These are phyloP conservation scores for Ganoderma resinaceum DNA, from an alignment of 1,284 basidiomycete species.

Conservation along the genomic window DNA sequence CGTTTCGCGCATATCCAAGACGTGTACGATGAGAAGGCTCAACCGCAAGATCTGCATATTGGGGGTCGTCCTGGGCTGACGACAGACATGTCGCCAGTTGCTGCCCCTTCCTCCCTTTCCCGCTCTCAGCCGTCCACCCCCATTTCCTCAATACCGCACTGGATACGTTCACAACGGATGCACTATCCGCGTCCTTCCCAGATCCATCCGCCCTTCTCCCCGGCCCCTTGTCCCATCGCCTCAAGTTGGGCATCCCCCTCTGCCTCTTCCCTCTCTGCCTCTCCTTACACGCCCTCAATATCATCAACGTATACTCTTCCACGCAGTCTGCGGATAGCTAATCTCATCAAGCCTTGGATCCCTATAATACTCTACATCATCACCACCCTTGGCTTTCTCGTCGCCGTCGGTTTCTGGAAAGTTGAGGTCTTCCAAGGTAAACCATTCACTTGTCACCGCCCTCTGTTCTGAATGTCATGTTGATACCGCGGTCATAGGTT, in stretches of 20 bases:
- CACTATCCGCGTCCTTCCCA: conserved; percentile 26
- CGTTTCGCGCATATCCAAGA: conserved; percentile 33
- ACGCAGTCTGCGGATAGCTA: conserved; percentile 59
- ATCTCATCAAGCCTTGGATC: conserved; percentile 70
- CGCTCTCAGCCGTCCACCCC: conserved; percentile 25
- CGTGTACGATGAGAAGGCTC: conserved; percentile 35
- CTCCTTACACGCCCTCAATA: conserved; percentile 32
- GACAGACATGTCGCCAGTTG: conserved; percentile 21
- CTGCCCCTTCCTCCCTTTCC: conserved; percentile 23
- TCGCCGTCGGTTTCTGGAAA: conserved; percentile 79
- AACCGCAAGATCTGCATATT: conserved; percentile 22
- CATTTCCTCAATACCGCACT: conserved; percentile 30
- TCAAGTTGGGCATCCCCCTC: conserved; percentile 40
- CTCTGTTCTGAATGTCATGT: conserved; percentile 2
- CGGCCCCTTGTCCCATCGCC: conserved; percentile 35
- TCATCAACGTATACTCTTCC: conserved; percentile 52
- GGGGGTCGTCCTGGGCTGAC: conserved; percentile 18
- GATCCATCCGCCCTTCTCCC: conserved; percentile 31
- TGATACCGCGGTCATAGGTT: conserved; percentile 47
- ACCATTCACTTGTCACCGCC: conserved; percentile 36
- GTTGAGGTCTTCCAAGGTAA: conserved; percentile 73
- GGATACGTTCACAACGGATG: conserved; percentile 30
- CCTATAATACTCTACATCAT: conserved; percentile 74
- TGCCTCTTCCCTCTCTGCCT: conserved; percentile 23
- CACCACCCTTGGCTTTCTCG: conserved; percentile 71